Evolutionary conservation across 1,284 basidiomycete species (phyloP), one percentile per base, ranked within the genome.

Genomic region (Anthracocystis panici-leucophaei): DNA sequence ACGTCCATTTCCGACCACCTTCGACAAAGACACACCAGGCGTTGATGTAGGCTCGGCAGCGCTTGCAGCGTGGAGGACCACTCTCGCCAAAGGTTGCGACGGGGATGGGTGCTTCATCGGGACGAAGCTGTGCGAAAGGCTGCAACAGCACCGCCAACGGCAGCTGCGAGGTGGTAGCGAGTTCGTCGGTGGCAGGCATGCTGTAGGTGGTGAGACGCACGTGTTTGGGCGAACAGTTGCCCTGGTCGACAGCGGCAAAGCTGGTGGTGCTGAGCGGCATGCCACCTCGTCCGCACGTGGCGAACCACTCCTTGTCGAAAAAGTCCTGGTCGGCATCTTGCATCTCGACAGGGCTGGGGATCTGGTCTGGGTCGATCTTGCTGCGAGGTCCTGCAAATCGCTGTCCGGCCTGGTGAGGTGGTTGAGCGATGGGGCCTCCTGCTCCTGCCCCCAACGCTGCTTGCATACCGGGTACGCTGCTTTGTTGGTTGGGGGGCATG

Each of bases 41-140:
- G 84, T 98, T 99, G 82, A 99, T 89, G 86, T 99, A 99, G 0
- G 89, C 93, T 76, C 94, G 89, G 86, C 97, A 99, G 48, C 90
- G 88, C 57, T 89, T 90, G 84, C 97, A 99, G 40, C 97, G 89
- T 14, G 93, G 90, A 16, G 96, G 97, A 10, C 95, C 95, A 9
- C 86, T 84, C 46, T 78, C 92, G 87, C 84, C 88, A 85, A 46
- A 90, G 44, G 87, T 85, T 9, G 97, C 90, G 5, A 94, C 80
- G 0, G 95, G 95, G 7, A 99, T 87, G 0, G 73, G 59, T 12
- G 68, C 83, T 40, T 85, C 84, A 53, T 91, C 89, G n/a, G 90
- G 88, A 75, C 92, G 91, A 31, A 91, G 88, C 62, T 92, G 91
- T 0, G 93, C 93, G 80, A 99, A 95, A 0, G 97, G 97, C 83